phyloP scores from a whole-genome alignment of 139 green algal genomes.

The Closterium sp. region DNA sequence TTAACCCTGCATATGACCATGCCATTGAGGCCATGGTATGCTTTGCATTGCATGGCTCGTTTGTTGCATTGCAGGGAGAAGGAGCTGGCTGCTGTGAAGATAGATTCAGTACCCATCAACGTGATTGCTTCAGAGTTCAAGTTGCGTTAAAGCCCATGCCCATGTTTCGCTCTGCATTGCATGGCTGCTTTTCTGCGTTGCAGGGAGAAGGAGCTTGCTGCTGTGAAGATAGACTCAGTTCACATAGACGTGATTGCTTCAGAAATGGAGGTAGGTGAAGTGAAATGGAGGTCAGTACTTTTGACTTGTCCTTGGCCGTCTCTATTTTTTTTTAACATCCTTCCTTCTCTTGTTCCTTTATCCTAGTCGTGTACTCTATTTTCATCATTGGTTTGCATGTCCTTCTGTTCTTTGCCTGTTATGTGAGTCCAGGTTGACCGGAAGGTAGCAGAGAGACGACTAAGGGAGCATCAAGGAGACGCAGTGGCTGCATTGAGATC shows the following conservation, averaged over 20 bases:
- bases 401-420: not conserved
- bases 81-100: conserved; percentile 51
- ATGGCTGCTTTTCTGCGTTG: not conserved
- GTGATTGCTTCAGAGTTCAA: too few species aligned
- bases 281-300: not conserved
- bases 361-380: not conserved
- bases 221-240: conserved; percentile 51
- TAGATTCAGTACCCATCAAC: conserved; percentile 39
- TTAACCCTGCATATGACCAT: too few species aligned
- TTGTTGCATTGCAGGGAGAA: conserved; percentile 33
- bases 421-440: not conserved
- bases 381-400: not conserved
- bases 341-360: not conserved
- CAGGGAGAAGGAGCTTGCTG: conserved; percentile 55
- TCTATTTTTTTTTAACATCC: not conserved
- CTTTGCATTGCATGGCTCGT: too few species aligned
- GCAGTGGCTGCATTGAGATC: not conserved
- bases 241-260: conserved; percentile 56
- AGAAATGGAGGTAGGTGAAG: conserved; percentile 52
- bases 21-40: too few species aligned
- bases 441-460: not conserved
- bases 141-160: too few species aligned
- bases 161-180: too few species aligned
- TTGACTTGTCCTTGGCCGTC: not conserved
- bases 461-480: not conserved